These are phyloP conservation scores for Mariannaea sp. DNA, from an alignment of 2,329 filamentous ascomycete genomes.

Conservation along the genomic window DNA sequence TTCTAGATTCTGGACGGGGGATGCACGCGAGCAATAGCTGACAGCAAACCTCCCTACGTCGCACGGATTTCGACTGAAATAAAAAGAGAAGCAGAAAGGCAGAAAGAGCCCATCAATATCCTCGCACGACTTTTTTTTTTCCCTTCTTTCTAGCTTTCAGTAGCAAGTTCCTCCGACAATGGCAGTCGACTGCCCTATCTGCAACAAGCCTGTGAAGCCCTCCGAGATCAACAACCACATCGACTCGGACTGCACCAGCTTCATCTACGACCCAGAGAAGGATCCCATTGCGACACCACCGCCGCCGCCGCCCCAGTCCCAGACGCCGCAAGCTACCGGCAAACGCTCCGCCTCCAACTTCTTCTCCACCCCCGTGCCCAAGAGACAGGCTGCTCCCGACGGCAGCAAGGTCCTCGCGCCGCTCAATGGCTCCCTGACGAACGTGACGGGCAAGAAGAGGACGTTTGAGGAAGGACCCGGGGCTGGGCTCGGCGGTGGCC, in stretches of 20 bases:
- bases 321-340: slow-evolving; percentile 46
- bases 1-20: too few species aligned
- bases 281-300: too few species aligned
- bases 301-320: slow-evolving; percentile 39
- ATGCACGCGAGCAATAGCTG: too few species aligned
- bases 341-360: slow-evolving; percentile 63
- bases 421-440: slow-evolving; percentile 39
- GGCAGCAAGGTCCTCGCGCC: slow-evolving; percentile 40
- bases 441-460: slow-evolving; percentile 53
- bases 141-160: too few species aligned
- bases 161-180: slow-evolving; percentile 32
- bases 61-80: too few species aligned
- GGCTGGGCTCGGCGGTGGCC: slow-evolving; percentile 18
- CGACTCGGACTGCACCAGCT: slow-evolving; percentile 77
- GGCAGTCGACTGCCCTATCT: slow-evolving; percentile 79
- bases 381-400: slow-evolving; percentile 51
- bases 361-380: slow-evolving; percentile 65
- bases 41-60: too few species aligned
- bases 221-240: slow-evolving; percentile 87
- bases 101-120: too few species aligned
- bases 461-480: slow-evolving; percentile 61
- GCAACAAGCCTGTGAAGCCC: slow-evolving; percentile 72
- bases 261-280: slow-evolving; percentile 60
- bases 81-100: too few species aligned
- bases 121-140: too few species aligned